Base-by-base conservation (phyloP, 1,284 basidiomycete genomes). In the Neolentinus lepideus region DNA sequence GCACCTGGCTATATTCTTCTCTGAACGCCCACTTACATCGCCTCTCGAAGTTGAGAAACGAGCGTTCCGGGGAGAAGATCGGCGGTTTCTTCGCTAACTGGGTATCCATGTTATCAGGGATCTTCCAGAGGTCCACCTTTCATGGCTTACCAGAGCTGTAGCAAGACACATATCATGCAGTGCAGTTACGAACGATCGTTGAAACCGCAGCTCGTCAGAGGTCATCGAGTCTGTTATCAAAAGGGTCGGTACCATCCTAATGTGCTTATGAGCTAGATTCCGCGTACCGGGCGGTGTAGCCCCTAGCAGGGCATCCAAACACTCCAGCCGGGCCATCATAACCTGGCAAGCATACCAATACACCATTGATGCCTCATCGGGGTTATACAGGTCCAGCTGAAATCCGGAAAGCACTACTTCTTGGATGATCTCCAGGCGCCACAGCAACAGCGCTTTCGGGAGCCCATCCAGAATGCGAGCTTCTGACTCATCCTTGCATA, bases 11-110 rank as follows among this genome's bases (percentile, higher is more conserved):
- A 57, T 84, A 86, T 43, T 80, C 78, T 0, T 75, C 68, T 25
- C 71, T 67, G 60, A 83, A 85, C 0, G 85, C 80, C 88, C 88
- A 91, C 65, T 91, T 91, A 64, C 88, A 87, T 33, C 88, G 77
- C 21, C 81, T 75, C 46, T 75, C 64, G 62, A 84, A 82, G 61
- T 83, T 84, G 31, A 75, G 67, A 38, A 67, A 62, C 53, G 74
- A 65, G n/a, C 75, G 74, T 29, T 67, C 60, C 63, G 64, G 65
- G 11, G 0, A 31, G 10, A 25, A 33, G 29, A 27, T 19, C 43
- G 22, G 35, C 54, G 22, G 54, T 33, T 31, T 4, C 2, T 29
- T 6, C 2, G 24, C n/a, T 26, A 19, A n/a, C 21, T 19, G 45
- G n/a, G 25, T 10, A 10, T 43, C 38, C 35, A 54, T 8, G 62